Evolutionary conservation across 129 eudicot species (phyloP), one percentile per base, ranked within the genome.

Genomic region (Centrapalus pauciflorus): DNA sequence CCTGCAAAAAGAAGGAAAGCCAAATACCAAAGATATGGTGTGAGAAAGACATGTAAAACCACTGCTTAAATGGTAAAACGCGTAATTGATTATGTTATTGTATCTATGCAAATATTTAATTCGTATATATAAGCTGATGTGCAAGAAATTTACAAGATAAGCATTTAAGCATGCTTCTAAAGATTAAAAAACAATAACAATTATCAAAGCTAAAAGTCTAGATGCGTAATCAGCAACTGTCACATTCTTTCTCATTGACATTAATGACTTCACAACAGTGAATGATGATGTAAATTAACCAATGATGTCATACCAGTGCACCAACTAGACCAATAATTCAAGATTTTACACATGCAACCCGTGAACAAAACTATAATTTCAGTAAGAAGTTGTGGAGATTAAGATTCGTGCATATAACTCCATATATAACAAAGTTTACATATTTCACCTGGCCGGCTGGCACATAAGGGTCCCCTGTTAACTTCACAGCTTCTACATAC

Each of bases 391-490:
- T 11, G 46, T 40, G 1, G 19, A n/a, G n/a, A n/a, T n/a, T n/a
- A n/a, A 40, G 19, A 3, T 1, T 40, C 6, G 14, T 40, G 48
- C 4, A 17, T 40, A 40, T 40, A 40, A 40, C n/a, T 40, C 48
- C 17, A 3, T 3, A 40, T 1, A 13, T 12, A 6, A 12, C 14
- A 40, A 40, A 48, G 54, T 19, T 48, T 19, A 17, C 54, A 34
- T 19, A 33, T 16, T 69, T 77, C n/a, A 87, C 95, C 88, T 87
- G 84, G 74, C 95, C 95, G 6, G 90, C 95, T 43, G 95, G 95
- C 37, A 84, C 85, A 74, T 84, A 76, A 54, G 86, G 85, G 69
- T 87, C 90, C 56, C 95, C 95, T 64, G 90, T 84, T 51, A 87
- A 68, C 59, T 87, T 87, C 13, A 84, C 82, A 70, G 90, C 95